These are phyloP conservation scores for Phytopythium sindhum DNA, from an alignment of 352 stramenopile species.

Conservation along the genomic window DNA sequence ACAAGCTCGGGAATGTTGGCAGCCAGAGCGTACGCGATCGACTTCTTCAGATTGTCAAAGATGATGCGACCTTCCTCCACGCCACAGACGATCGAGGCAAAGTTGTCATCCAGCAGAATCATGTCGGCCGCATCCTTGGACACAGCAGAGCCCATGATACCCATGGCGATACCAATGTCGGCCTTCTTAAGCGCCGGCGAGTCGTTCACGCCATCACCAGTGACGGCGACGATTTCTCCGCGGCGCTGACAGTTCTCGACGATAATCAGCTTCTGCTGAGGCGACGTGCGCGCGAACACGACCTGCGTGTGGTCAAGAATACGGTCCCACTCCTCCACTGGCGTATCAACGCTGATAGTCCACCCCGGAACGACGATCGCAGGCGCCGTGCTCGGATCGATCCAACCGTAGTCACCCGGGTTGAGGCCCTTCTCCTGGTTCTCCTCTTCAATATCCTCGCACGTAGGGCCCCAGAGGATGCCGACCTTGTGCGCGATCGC, in stretches of 20 bases:
- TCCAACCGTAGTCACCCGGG: constrained; percentile 64
- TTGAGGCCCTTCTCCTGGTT: constrained; percentile 56
- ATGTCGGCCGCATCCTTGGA: constrained; percentile 95
- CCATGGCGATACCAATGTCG: constrained; percentile 98
- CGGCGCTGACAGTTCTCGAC: constrained; percentile 88
- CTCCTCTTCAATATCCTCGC: constrained; percentile 79
- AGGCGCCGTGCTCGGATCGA: constrained; percentile 61
- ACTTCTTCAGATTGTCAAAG: constrained; percentile 96
- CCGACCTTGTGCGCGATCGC: constrained; percentile 97
- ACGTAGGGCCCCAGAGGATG: constrained; percentile 89
- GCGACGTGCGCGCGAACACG: constrained; percentile 95
- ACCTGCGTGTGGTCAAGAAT: constrained; percentile 86
- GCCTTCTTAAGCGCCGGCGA: constrained; percentile 95
- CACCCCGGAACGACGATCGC: constrained; percentile 85
- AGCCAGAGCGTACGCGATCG: constrained; percentile 89
- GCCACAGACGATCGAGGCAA: constrained; percentile 94
- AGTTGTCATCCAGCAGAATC: constrained; percentile 97
- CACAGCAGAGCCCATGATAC: constrained; percentile 95
- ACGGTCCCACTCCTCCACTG: constrained; percentile 81
- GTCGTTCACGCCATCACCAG: constrained; percentile 98
- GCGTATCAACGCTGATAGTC: constrained; percentile 76
- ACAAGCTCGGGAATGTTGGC: constrained; percentile 90
- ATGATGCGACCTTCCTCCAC: constrained; percentile 96
- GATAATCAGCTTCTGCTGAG: constrained; percentile 95
- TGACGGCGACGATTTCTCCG: constrained; percentile 92